Evolutionary conservation across 176 grass and related monocot genomes (phyloP).

Genomic region (Lolium perenne): DNA sequence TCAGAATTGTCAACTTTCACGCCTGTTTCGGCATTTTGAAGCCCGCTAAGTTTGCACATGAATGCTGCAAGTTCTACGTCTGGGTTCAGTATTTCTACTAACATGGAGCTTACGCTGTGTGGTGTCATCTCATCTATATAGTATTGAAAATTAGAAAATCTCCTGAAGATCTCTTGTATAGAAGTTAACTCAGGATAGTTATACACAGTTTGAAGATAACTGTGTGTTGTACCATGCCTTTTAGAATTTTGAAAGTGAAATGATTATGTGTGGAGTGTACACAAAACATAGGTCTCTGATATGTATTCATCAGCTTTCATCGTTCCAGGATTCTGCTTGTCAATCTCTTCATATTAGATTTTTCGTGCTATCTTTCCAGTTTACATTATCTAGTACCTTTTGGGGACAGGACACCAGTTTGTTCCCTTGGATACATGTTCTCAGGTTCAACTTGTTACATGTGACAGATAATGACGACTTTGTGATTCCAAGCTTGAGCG

Average conservation of each 20-base stretch:
- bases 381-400: not conserved
- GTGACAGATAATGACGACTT: constrained; percentile 89
- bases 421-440: constrained; percentile 7
- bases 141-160: not conserved
- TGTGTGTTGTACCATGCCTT: not conserved
- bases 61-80: not conserved
- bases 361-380: not conserved
- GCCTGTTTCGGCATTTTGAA: not conserved
- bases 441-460: constrained; percentile 30
- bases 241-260: not conserved
- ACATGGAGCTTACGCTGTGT: not conserved
- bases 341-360: constrained; percentile 3
- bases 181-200: not conserved
- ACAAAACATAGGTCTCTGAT: constrained; percentile 5
- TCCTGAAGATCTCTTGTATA: not conserved
- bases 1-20: not conserved
- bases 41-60: not conserved
- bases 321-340: not conserved
- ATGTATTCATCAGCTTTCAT: not conserved
- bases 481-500: constrained; percentile 83
- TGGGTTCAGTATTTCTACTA: not conserved
- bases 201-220: not conserved
- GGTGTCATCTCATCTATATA: not conserved
- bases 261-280: not conserved
- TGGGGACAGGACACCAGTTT: not conserved